Evolutionary conservation across 306 rosid genomes (phyloP).

Genomic region (Quercus parvula): DNA sequence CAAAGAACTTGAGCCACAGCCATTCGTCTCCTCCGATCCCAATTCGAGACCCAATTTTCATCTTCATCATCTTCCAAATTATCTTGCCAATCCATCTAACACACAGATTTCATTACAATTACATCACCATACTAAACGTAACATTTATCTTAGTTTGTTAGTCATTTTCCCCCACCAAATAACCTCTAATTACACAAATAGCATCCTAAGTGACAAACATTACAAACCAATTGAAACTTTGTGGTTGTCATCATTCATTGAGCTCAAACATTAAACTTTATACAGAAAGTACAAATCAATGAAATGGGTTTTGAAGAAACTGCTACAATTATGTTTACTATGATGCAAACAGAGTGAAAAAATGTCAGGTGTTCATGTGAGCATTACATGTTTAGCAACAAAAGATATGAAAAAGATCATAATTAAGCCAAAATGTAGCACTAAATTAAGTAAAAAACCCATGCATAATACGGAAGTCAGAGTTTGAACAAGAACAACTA

Average conservation of each 20-base stretch:
- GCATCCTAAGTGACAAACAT: not conserved
- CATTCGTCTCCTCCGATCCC: constrained; percentile 12
- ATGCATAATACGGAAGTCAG: not conserved
- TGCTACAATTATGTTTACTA: not conserved
- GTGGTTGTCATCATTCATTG: not conserved
- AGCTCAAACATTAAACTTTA: not conserved
- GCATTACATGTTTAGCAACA: not conserved
- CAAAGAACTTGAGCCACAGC: constrained; percentile 22
- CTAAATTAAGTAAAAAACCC: not conserved
- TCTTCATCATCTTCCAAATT: not conserved
- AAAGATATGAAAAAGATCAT: not conserved
- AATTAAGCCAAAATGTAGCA: not conserved
- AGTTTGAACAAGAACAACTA: not conserved
- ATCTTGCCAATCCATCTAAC: constrained; percentile 14
- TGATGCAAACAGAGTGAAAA: not conserved
- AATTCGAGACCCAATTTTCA: not conserved
- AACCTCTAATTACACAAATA: not conserved
- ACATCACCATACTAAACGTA: not conserved
- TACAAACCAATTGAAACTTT: not conserved
- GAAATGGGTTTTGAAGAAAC: not conserved
- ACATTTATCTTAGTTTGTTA: not conserved
- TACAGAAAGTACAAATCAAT: not conserved
- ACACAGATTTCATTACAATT: not conserved
- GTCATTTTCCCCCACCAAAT: not conserved
- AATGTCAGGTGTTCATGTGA: not conserved